Evolutionary conservation across 768 basidiomycete genomes (phyloP).

Genomic region (Termitomyces sp.): DNA sequence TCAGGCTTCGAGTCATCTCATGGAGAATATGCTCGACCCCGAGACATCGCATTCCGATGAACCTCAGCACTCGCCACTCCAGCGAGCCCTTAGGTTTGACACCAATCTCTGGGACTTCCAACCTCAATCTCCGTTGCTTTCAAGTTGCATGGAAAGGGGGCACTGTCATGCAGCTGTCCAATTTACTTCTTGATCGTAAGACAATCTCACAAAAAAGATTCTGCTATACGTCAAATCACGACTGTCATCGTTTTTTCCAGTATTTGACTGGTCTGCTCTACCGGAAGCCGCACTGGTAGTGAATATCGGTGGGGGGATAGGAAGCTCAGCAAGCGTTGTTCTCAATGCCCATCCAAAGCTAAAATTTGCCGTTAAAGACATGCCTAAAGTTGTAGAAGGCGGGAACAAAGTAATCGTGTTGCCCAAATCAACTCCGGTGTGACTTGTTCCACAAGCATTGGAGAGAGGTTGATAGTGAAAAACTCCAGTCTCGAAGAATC

Average conservation of each 20-base stretch:
- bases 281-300: slow-evolving; percentile 41
- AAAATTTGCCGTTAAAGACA: slow-evolving; percentile 53
- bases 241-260: slow-evolving; percentile 21
- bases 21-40: slow-evolving; percentile 21
- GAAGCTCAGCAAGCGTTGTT: slow-evolving; percentile 23
- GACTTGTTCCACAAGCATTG: slow-evolving; percentile 5
- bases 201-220: not conserved
- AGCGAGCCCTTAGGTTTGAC: slow-evolving; percentile 13
- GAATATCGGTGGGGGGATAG: slow-evolving; percentile 66
- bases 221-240: no score
- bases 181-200: slow-evolving; percentile 16
- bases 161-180: slow-evolving; percentile 10
- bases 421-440: not conserved
- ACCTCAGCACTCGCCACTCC: slow-evolving; percentile 12
- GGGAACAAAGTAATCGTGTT: not conserved
- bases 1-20: slow-evolving; percentile 19
- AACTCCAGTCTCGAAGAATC: slow-evolving; percentile 20
- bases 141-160: slow-evolving; percentile 20
- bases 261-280: slow-evolving; percentile 49
- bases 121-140: slow-evolving; percentile 19
- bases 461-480: slow-evolving; percentile 16
- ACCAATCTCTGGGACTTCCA: slow-evolving; percentile 16
- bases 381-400: slow-evolving; percentile 21
- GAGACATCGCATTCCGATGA: slow-evolving; percentile 14
- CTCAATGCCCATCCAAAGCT: slow-evolving; percentile 14